A percentile compares a stretch with the other conserved stretches of the same genome.
Evolutionary conservation across 2,329 filamentous ascomycete species (phyloP).

Genomic region (Aureobasidium sp.): DNA sequence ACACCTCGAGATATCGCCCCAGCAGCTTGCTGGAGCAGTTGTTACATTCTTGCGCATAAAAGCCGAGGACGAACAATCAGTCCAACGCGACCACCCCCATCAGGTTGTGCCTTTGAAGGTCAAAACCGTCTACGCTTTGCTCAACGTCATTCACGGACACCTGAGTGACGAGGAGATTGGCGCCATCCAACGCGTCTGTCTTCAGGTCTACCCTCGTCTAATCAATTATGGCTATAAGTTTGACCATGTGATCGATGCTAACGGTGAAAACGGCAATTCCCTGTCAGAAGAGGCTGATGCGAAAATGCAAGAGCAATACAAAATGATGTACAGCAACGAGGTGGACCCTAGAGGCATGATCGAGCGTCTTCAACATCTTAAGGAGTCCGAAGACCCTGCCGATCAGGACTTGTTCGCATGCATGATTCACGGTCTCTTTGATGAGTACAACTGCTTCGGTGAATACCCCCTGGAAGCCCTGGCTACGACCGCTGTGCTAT

Average conservation of each 20-base stretch:
- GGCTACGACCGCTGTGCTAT: slow-evolving; percentile 90
- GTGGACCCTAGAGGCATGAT: slow-evolving; percentile 82
- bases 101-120: slow-evolving; percentile 67
- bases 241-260: slow-evolving; percentile 83
- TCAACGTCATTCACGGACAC: slow-evolving; percentile 64
- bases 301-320: slow-evolving; percentile 96
- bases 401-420: slow-evolving; percentile 96
- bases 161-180: slow-evolving; percentile 64
- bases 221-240: slow-evolving; percentile 80
- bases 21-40: slow-evolving; percentile 63
- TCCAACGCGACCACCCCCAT: slow-evolving; percentile 63
- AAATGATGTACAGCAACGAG: slow-evolving; percentile 93
- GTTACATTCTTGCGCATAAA: slow-evolving; percentile 80
- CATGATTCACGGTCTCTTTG: slow-evolving; percentile 97
- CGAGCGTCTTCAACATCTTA: slow-evolving; percentile 75
- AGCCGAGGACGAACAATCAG: slow-evolving; percentile 69
- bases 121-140: slow-evolving; percentile 73
- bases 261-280: slow-evolving; percentile 72
- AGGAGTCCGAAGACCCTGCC: slow-evolving; percentile 71
- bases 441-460: slow-evolving; percentile 91
- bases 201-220: slow-evolving; percentile 84
- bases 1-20: slow-evolving; percentile 42
- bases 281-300: slow-evolving; percentile 72
- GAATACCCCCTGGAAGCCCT: slow-evolving; percentile 95
- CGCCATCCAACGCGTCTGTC: slow-evolving; percentile 74